These are phyloP conservation scores for Paraglomus brasilianum DNA, from an alignment of 192 early-diverging fungal species.

Conservation along the genomic window DNA sequence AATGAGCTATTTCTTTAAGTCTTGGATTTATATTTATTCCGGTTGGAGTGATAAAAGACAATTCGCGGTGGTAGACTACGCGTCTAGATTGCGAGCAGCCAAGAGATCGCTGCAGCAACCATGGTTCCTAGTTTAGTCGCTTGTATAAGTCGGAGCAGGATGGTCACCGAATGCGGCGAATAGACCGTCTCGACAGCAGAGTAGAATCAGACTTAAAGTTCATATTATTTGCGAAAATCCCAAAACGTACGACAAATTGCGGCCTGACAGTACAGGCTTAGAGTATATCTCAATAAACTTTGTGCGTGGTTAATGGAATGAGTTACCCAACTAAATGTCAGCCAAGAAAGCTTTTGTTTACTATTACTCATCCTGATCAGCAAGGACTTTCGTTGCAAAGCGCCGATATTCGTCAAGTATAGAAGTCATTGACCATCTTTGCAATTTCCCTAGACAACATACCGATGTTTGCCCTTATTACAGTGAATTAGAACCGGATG, in stretches of 20 bases:
- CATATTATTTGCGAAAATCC: too few relatives aligned
- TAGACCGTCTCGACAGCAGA: not conserved
- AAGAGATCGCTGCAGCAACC: constrained; percentile 36
- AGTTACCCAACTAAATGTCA: not conserved
- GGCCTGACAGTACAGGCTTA: constrained; percentile 36
- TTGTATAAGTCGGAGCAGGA: constrained; percentile 41
- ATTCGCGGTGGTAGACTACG: constrained; percentile 43
- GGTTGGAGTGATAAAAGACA: constrained; percentile 68
- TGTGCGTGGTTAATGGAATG: not conserved
- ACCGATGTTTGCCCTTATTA: constrained; percentile 94
- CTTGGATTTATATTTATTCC: constrained; percentile 79
- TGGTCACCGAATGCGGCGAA: constrained; percentile 35
- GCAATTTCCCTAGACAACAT: constrained; percentile 89
- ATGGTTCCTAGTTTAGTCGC: constrained; percentile 47
- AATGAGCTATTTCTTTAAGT: constrained; percentile 83
- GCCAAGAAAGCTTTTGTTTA: not conserved
- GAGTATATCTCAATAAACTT: constrained; percentile 60
- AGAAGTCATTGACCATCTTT: constrained; percentile 93
- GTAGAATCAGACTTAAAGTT: too few relatives aligned
- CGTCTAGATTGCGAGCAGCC: not conserved
- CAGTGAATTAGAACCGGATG: constrained; percentile 86
- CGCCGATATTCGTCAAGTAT: constrained; percentile 97
- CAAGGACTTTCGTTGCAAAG: constrained; percentile 87
- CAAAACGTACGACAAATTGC: too few relatives aligned
- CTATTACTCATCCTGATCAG: constrained; percentile 79